Conservation (phyloP, 2,329 filamentous ascomycete genomes). For the Sphaceloma murrayae region DNA sequence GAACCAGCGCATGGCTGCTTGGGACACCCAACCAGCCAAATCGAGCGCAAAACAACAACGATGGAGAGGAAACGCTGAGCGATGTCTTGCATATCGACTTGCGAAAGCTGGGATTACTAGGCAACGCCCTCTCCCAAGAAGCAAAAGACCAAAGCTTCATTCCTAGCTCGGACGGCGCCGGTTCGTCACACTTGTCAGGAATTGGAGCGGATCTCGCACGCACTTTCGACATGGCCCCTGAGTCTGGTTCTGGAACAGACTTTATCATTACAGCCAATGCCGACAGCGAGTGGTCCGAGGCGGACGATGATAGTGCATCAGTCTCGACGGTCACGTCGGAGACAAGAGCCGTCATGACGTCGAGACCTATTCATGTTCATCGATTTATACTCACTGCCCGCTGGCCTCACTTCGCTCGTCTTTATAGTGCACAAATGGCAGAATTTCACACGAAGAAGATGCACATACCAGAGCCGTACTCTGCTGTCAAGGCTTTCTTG, state of each 20-base stretch:
- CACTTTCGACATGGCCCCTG: constrained; percentile 78
- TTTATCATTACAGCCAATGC: constrained; percentile 85
- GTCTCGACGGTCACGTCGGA: constrained; percentile 25
- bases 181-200: constrained; percentile 43
- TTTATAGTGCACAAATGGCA: constrained; percentile 90
- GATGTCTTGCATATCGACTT: constrained; percentile 92
- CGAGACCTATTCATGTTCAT: constrained; percentile 84
- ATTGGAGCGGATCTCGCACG: constrained; percentile 78
- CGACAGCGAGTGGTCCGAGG: constrained; percentile 33
- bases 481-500: constrained; percentile 85
- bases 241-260: constrained; percentile 77
- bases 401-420: constrained; percentile 90
- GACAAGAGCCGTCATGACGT: constrained; percentile 49
- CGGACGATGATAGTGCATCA: constrained; percentile 35
- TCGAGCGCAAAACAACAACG: constrained; percentile 56
- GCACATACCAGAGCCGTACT: constrained; percentile 95
- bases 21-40: constrained; percentile 74
- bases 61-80: constrained; percentile 82
- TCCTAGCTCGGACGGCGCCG: constrained; percentile 45
- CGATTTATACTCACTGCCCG: constrained; percentile 87
- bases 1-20: constrained; percentile 94
- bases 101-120: constrained; percentile 79
- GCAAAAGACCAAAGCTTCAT: constrained; percentile 36
- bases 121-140: constrained; percentile 52
- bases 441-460: constrained; percentile 96